Percentiles rank a stretch among this genome's conserved stretches.
These are phyloP conservation scores for Tulasnella sp. DNA, from an alignment of 768 basidiomycete species.

Conservation along the genomic window DNA sequence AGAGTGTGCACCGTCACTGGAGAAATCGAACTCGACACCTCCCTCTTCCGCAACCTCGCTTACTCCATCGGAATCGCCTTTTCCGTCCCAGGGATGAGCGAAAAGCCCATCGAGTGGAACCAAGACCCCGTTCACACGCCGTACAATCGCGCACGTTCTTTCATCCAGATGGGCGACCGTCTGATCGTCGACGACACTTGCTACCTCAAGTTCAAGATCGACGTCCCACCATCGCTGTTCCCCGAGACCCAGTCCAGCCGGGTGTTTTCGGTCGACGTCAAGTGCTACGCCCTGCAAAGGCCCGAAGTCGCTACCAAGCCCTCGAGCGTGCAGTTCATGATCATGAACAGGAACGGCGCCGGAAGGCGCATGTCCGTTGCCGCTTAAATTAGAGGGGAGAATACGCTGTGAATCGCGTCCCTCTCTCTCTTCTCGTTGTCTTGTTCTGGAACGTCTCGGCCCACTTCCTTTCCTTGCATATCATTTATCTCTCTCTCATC, in stretches of 20 bases:
- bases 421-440: background rate
- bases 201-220: conserved; percentile 26
- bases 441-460: background rate
- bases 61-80: conserved; percentile 28
- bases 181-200: conserved; percentile 25
- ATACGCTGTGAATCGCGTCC: background rate
- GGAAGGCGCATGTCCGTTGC: conserved; percentile 23
- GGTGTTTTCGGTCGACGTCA: conserved; percentile 24
- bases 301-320: conserved; percentile 24
- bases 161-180: conserved; percentile 25
- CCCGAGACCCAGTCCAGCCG: conserved; percentile 18
- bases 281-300: conserved; percentile 15
- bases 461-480: background rate
- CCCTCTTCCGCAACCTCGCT: conserved; percentile 20
- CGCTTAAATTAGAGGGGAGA: background rate
- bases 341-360: conserved; percentile 18
- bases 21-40: conserved; percentile 24
- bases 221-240: conserved; percentile 18
- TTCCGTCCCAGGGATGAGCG: background rate
- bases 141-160: conserved; percentile 22
- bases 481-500: background rate
- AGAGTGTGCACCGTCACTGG: conserved; percentile 24
- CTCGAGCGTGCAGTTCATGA: conserved; percentile 27
- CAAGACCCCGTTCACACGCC: conserved; percentile 22
- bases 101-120: conserved; percentile 27